Conservation (phyloP, 116 monocot genomes). For the Dioscorea cayenensis region DNA sequence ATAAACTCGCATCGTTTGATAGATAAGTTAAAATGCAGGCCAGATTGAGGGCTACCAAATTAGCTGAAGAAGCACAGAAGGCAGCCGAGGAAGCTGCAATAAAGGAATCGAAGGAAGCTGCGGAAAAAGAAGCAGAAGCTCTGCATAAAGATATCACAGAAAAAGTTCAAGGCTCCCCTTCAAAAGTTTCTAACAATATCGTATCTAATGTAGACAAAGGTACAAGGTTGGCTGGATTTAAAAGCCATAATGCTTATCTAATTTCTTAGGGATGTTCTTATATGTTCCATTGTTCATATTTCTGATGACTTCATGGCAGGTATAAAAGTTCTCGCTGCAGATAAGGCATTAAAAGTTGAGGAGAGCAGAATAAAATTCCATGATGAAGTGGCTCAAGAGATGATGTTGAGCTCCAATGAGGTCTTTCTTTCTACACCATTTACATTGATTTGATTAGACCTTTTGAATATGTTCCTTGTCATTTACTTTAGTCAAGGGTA, state of each 20-base stretch:
- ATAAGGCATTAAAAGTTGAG: slow-evolving; percentile 61
- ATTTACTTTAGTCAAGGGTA: too few species aligned
- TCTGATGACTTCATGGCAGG: slow-evolving; percentile 20
- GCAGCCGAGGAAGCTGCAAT: slow-evolving; percentile 59
- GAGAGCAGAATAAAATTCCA: slow-evolving; percentile 34
- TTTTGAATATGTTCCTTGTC: background rate
- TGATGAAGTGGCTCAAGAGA: slow-evolving; percentile 29
- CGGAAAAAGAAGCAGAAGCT: slow-evolving; percentile 24
- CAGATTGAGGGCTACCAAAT: slow-evolving; percentile 47
- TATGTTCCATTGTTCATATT: too few species aligned
- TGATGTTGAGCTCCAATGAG: slow-evolving; percentile 18
- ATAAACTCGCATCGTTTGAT: background rate
- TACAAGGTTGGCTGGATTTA: background rate
- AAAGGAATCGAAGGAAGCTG: slow-evolving; percentile 38
- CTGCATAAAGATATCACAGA: too few species aligned
- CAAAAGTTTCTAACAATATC: slow-evolving; percentile 1
- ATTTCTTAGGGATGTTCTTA: too few species aligned
- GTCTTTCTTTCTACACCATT: slow-evolving; percentile 5
- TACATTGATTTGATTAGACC: background rate
- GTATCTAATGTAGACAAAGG: background rate
- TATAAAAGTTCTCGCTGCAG: slow-evolving; percentile 51
- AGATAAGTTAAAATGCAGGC: slow-evolving; percentile 24
- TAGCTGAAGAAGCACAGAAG: slow-evolving; percentile 50
- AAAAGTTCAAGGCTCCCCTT: background rate
- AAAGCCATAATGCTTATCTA: too few species aligned